phyloP scores from a whole-genome alignment of 495 filamentous ascomycete genomes.

The Sordaria brevicollis region DNA sequence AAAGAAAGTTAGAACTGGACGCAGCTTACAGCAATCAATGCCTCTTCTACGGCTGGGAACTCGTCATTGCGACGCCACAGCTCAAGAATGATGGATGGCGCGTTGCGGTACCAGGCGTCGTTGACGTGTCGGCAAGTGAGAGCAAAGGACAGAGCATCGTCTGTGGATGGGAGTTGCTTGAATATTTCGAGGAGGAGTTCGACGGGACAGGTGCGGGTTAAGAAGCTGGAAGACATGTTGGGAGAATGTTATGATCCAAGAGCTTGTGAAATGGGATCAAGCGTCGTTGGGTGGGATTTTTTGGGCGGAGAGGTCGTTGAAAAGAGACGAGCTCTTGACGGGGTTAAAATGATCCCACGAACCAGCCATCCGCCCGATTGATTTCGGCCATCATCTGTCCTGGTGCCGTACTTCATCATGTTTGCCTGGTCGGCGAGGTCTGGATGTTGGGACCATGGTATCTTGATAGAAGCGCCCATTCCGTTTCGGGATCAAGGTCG shows the following conservation, averaged over 20 bases:
- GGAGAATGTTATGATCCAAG: no score
- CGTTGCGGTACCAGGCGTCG: neutral
- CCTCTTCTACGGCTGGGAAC: no score
- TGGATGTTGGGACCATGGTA: neutral
- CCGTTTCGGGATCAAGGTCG: neutral
- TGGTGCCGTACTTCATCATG: neutral
- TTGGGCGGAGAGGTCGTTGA: neutral
- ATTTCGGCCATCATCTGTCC: neutral
- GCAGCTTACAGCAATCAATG: no score
- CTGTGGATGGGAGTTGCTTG: neutral
- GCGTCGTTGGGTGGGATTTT: neutral
- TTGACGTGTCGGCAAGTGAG: neutral
- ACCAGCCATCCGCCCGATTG: neutral
- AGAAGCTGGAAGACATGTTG: neutral
- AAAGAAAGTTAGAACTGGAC: no score
- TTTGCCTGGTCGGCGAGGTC: neutral
- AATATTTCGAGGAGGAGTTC: neutral
- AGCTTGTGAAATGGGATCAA: neutral
- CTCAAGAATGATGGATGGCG: neutral
- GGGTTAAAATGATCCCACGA: neutral
- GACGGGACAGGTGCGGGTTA: neutral
- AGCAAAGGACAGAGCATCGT: neutral
- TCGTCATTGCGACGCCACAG: no score
- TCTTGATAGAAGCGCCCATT: neutral
- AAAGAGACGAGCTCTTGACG: neutral